Evolutionary conservation across 768 basidiomycete species (phyloP), one percentile per base, ranked within the genome.

Genomic region (Asterophora parasitica): DNA sequence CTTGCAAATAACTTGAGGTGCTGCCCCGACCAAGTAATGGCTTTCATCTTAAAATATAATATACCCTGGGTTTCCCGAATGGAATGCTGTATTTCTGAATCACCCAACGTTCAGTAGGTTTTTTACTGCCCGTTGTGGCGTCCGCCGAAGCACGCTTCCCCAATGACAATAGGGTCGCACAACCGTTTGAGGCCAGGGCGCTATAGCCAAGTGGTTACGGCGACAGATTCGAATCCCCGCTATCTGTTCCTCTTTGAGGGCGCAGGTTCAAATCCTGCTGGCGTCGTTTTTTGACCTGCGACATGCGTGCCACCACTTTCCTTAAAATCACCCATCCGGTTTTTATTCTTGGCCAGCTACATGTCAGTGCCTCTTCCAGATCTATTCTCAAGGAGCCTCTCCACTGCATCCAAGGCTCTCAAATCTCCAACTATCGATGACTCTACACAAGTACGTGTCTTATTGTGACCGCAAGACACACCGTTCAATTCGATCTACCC

Each of bases 141-240:
- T n/a, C n/a, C n/a, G n/a, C n/a, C n/a, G n/a, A n/a, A n/a, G n/a
- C n/a, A n/a, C n/a, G n/a, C n/a, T n/a, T n/a, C n/a, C n/a, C n/a
- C n/a, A n/a, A n/a, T n/a, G n/a, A n/a, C n/a, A n/a, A 12, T 42
- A 55, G 51, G n/a, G n/a, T 15, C 62, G 59, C 64, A 69, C 78
- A 76, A 81, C 81, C 81, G 79, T 81, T 78, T 79, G 81, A 79
- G 82, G 1, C 15, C 4, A 40, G 39, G 39, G 39, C 39, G 48
- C 79, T 77, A 80, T 81, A 79, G 79, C 81, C 76, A 79, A 82
- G 80, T 81, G 79, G 81, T 82, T 82, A 82, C 78, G 76, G 81
- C 81, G 81, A 79, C 72, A 79, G 78, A 80, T 79, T 81, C 72
- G 77, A 78, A 79, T 42, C 11, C 27, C 16, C 38, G 13, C 48